Conservation (phyloP, 2,329 filamentous ascomycete species). For the Thielaviopsis ethacetica region DNA sequence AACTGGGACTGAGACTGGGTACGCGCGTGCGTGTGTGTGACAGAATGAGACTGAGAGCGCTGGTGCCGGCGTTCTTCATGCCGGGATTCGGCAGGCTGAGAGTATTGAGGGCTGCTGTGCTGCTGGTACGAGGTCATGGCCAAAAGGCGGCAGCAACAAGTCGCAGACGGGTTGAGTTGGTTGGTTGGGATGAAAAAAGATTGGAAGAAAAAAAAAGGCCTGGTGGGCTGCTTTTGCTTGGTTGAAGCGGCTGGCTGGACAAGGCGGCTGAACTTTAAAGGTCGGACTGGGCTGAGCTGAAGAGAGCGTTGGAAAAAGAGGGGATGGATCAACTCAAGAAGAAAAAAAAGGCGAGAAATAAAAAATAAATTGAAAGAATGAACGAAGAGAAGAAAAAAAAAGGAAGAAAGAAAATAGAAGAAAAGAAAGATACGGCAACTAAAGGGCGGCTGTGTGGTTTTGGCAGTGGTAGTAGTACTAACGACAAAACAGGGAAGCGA, state of each 20-base stretch:
- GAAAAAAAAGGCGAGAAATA: neutral
- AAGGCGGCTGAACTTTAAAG: neutral
- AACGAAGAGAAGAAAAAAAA: neutral
- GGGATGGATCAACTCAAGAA: neutral
- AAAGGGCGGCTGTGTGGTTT: neutral
- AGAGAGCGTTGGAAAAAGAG: neutral
- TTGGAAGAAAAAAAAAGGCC: neutral
- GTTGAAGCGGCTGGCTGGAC: neutral
- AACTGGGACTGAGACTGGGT: conserved; percentile 3
- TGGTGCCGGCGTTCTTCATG: conserved; percentile 7
- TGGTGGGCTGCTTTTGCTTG: neutral
- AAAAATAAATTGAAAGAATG: neutral
- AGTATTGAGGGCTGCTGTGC: conserved; percentile 8
- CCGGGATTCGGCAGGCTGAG: conserved; percentile 8
- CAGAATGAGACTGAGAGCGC: conserved; percentile 2
- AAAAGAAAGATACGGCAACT: neutral
- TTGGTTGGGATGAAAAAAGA: neutral
- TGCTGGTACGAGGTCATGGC: conserved; percentile 11
- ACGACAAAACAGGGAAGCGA: neutral
- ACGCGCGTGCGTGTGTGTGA: neutral
- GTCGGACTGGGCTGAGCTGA: neutral
- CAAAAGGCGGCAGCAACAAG: neutral
- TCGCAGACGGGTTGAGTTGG: neutral
- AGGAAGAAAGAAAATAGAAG: neutral
- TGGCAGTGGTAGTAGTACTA: neutral